Percentiles rank a stretch among this genome's conserved stretches.
Evolutionary conservation across 352 stramenopile genomes (phyloP).

Genomic region (Blastocystis sp.): DNA sequence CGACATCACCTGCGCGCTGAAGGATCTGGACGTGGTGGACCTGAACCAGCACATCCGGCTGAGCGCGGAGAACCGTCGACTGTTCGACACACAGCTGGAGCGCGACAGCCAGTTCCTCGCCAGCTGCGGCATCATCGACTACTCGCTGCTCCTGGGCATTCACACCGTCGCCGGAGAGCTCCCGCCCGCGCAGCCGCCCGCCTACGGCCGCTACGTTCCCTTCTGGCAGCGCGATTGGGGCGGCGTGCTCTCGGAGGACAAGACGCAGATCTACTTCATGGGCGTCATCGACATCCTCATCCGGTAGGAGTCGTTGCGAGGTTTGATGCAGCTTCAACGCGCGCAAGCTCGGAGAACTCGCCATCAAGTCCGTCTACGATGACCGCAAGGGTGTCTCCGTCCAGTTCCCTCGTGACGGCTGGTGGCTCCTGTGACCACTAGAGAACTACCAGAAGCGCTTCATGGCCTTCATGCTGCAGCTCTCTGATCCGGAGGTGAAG

Average conservation of each 20-base stretch:
- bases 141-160: constrained; percentile 79
- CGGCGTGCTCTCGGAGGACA: constrained; percentile 35
- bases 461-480: constrained; percentile 69
- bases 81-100: constrained; percentile 72
- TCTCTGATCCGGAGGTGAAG: constrained; percentile 33
- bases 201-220: constrained; percentile 11
- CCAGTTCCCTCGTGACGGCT: constrained; percentile 18
- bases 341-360: constrained; percentile 76
- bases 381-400: constrained; percentile 65
- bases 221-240: constrained; percentile 55
- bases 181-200: background rate
- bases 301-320: constrained; percentile 64
- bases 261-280: constrained; percentile 75
- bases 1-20: constrained; percentile 65
- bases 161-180: constrained; percentile 66
- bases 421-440: constrained; percentile 54
- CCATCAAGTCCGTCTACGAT: constrained; percentile 73
- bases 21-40: constrained; percentile 79
- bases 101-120: constrained; percentile 77
- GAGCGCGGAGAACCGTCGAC: constrained; percentile 66
- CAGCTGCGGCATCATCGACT: constrained; percentile 85
- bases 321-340: constrained; percentile 64
- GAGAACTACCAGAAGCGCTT: constrained; percentile 78
- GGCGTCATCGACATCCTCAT: constrained; percentile 83
- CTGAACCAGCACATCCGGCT: constrained; percentile 74